Base-by-base conservation (phyloP, 495 filamentous ascomycete species). In the Penicillium robsamsonii region DNA sequence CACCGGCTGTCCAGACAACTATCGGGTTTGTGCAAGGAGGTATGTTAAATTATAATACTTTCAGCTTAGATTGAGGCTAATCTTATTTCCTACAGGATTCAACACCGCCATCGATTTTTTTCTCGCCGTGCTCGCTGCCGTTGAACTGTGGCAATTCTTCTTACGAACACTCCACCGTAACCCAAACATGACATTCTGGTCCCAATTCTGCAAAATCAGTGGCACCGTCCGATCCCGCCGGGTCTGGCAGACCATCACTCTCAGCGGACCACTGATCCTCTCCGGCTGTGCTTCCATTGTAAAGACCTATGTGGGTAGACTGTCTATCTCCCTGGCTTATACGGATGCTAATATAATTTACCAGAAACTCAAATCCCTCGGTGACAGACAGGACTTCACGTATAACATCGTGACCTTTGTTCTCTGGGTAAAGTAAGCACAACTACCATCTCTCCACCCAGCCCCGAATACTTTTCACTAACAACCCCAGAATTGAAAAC, bases 1-100 rank as follows among this genome's bases (percentile, higher is more conserved):
- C 64, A 11, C 67, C 70, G 1, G 25, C 31, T 15, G 69, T 73
- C n/a, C 70, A 75, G 30, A 71, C 66, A 0, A 73, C 63, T 3
- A 52, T 74, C 5, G 71, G 70, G 7, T 73, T 68, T 43, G 71
- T 74, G 5, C 71, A 74, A 56, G 71, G 71, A 59, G 69, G 71
- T 66, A 53, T 17, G 56, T 48, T 15, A 8, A 25, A 20, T 13
- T 38, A 37, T 8, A 0, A 24, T 9, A 5, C 27, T 8, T 12
- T 1, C 22, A 15, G 35, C 17, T 50, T 17, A 37, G 37, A 38
- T 31, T 4, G 13, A 17, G 9, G n/a, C 38, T 54, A 33, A 56
- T 12, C 29, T 5, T 5, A 24, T 54, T 9, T 29, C 12, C 8
- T n/a, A 3, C 30, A 73, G 70, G 64, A 5, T 69, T 75, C 51